Conservation (phyloP, 2,329 filamentous ascomycete species). For the Exophiala aquamarina region DNA sequence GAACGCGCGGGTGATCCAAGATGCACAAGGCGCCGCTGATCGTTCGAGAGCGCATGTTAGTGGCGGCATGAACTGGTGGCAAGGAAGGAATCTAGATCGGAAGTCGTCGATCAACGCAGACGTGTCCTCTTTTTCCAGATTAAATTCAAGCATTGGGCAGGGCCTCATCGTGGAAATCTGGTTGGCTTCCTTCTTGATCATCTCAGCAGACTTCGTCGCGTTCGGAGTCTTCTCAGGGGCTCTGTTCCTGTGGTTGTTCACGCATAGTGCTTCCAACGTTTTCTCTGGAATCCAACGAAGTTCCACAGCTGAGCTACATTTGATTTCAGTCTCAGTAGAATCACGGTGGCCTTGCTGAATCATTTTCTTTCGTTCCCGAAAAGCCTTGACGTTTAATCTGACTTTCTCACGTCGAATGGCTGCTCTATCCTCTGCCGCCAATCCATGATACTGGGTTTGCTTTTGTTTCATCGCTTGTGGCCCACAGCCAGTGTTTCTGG, state of each 20-base stretch:
- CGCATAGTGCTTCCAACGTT: not conserved
- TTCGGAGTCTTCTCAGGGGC: no score
- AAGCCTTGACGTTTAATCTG: slow-evolving; percentile 15
- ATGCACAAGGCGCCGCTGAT: slow-evolving; percentile 14
- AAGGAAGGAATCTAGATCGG: slow-evolving; percentile 8
- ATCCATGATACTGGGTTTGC: no score
- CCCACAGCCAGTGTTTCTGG: no score
- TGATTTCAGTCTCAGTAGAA: not conserved
- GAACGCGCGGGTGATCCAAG: slow-evolving; percentile 13
- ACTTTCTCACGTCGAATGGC: slow-evolving; percentile 16
- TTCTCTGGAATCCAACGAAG: slow-evolving; percentile 2
- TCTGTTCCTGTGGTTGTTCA: not conserved
- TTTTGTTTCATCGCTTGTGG: no score
- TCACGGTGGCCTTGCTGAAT: not conserved
- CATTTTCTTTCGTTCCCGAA: slow-evolving; percentile 7
- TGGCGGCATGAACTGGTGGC: not conserved
- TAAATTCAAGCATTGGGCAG: not conserved
- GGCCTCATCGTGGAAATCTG: not conserved
- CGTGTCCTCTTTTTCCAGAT: slow-evolving; percentile 4
- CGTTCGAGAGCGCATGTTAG: not conserved
- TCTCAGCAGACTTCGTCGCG: not conserved
- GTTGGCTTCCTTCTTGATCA: not conserved
- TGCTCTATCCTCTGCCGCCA: slow-evolving; percentile 14
- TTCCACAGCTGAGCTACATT: not conserved
- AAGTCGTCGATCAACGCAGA: slow-evolving; percentile 5